Base-by-base conservation (phyloP, 176 grass and related monocot genomes). In the Carex cristatella region DNA sequence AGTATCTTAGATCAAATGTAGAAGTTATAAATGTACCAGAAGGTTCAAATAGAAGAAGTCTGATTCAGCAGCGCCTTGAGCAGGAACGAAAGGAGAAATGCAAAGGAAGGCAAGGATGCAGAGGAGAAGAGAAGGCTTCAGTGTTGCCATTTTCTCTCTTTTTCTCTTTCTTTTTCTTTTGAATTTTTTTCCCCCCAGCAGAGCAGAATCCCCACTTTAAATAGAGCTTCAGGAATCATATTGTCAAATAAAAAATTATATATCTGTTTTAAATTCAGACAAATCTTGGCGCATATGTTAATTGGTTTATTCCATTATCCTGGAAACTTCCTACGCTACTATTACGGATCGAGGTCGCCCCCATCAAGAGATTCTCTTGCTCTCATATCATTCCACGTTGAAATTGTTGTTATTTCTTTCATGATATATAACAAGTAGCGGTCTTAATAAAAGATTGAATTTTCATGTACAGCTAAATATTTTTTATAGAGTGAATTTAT, bases 1-100 rank as follows among this genome's bases (percentile, higher is more conserved):
- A 11, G 3, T 51, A 74, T 74, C 1, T 51, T 28, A 74, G 42
- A 74, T 70, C 15, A 70, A 70, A 70, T 28, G 69, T 42, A 46
- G 6, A 71, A 71, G 68, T 46, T 44, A 16, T 18, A 40, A 18
- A 38, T 33, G 4, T 82, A 87, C 85, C 85, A 51, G 4, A 44
- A 87, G 54, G 55, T 49, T 82, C 33, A 87, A 65, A 65, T 64
- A 82, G 3, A 87, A 87, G 65, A 74, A 82, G 32, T 87, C 85
- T 0, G 54, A 70, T 74, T 73, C 15, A 10, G 8, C 46, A 0
- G 64, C 54, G 37, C 37, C 37, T 81, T 67, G 49, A 16, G 40
- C 8, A 2, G 23, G 5, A 30, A 57, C 9, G 5, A 61, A 19
- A 61, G 78, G 73, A 12, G 59, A 72, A 61, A 81, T 40, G 37